phyloP scores from a whole-genome alignment of 257 asterid genomes.

The Verbascum thapsus region DNA sequence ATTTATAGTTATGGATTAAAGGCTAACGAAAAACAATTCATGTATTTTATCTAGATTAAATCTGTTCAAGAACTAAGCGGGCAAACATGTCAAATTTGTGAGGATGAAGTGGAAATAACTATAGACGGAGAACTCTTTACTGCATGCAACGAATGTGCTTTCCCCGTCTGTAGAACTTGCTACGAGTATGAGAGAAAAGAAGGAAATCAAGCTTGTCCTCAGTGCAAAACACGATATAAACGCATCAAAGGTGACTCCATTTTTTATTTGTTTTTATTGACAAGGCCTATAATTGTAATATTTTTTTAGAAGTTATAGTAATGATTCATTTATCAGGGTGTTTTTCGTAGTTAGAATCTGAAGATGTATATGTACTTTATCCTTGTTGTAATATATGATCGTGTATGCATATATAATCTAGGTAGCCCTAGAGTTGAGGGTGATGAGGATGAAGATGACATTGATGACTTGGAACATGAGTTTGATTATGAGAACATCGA shows the following conservation, averaged over 20 bases:
- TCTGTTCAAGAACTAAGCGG: constrained; percentile 73
- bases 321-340: too few species aligned
- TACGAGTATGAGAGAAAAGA: constrained; percentile 89
- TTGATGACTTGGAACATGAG: constrained; percentile 84
- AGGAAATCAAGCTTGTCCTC: constrained; percentile 87
- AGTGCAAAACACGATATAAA: constrained; percentile 89
- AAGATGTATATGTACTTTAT: too few species aligned
- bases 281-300: too few species aligned
- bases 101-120: constrained; percentile 70
- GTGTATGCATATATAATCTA: constrained; percentile 27
- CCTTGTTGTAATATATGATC: neutral
- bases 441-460: constrained; percentile 91
- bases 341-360: too few species aligned
- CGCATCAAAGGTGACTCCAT: constrained; percentile 73
- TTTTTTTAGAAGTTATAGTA: too few species aligned
- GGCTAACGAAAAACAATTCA: constrained; percentile 24
- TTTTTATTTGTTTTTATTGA: neutral
- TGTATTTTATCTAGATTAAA: constrained; percentile 52
- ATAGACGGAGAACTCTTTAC: constrained; percentile 72
- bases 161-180: constrained; percentile 85
- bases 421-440: constrained; percentile 95
- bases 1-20: neutral
- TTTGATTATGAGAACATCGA: constrained; percentile 55
- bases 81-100: constrained; percentile 74
- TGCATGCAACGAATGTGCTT: constrained; percentile 96